Conservation (phyloP, 73 alveolate species). For the Effrenium voratum region DNA sequence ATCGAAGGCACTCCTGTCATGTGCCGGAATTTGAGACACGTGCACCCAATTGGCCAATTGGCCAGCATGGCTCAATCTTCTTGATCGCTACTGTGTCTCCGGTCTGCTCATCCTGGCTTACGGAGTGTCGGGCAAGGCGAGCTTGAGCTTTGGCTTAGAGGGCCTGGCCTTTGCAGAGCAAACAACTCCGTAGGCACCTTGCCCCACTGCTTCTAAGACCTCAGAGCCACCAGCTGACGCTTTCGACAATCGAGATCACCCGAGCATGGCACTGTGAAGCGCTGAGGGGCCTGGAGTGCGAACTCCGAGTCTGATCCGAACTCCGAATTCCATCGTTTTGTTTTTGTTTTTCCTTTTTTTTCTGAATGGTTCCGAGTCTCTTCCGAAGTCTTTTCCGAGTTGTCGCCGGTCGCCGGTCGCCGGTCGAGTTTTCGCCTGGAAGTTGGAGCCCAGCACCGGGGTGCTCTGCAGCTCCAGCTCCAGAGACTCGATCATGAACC, state of each 20-base stretch:
- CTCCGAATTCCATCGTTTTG: too few relatives aligned
- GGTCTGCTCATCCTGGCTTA: constrained; percentile 95
- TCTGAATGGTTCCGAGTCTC: too few relatives aligned
- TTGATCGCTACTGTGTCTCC: constrained; percentile 97
- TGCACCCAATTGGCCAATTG: background rate
- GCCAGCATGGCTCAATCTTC: constrained; percentile 73
- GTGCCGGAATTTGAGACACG: background rate
- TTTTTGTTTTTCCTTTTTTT: too few relatives aligned
- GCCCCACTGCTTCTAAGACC: constrained; percentile 91
- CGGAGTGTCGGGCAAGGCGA: background rate
- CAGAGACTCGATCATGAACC: constrained; percentile 40
- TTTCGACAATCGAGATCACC: too few relatives aligned
- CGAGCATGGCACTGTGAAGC: constrained; percentile 8
- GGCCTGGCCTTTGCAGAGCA: constrained; percentile 49
- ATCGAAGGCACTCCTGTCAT: constrained; percentile 80
- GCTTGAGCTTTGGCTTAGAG: background rate
- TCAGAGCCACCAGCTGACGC: too few relatives aligned
- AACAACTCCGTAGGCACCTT: constrained; percentile 92
- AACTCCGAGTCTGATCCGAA: too few relatives aligned
- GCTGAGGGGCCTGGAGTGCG: constrained; percentile 34
- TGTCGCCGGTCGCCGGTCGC: too few relatives aligned
- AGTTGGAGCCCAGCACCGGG: constrained; percentile 44
- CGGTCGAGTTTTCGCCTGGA: too few relatives aligned
- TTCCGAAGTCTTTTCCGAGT: too few relatives aligned
- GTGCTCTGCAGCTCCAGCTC: constrained; percentile 62